phyloP scores from a whole-genome alignment of 108 stramenopile genomes.

The Poteriospumella lacustris region DNA sequence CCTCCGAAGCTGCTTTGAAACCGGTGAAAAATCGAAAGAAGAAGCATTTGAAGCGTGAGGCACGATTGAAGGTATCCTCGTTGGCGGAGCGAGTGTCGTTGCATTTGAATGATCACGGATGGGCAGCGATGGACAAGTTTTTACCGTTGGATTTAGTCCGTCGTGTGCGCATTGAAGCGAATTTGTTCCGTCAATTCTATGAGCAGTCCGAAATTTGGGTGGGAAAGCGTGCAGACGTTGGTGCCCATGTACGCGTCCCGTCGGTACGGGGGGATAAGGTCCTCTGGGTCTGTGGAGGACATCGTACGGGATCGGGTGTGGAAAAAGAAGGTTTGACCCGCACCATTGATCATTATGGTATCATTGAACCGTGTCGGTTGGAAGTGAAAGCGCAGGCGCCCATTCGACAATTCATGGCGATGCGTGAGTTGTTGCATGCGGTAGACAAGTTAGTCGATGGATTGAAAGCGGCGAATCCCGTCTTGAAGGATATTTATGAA shows the following conservation, averaged over 20 bases:
- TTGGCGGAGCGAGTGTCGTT: too few relatives aligned
- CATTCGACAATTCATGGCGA: slow-evolving; percentile 21
- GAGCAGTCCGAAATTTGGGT: slow-evolving; percentile 42
- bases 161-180: slow-evolving; percentile 5
- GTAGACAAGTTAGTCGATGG: slow-evolving; percentile 31
- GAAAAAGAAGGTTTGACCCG: background rate
- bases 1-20: background rate
- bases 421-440: slow-evolving; percentile 20
- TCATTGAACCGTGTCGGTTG: slow-evolving; percentile 35
- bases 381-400: slow-evolving; percentile 19
- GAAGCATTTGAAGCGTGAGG: background rate
- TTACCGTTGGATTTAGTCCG: background rate
- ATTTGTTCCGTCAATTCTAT: slow-evolving; percentile 19
- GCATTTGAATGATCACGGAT: background rate
- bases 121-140: slow-evolving; percentile 9
- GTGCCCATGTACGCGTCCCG: slow-evolving; percentile 36
- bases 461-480: background rate
- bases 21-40: background rate
- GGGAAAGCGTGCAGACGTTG: slow-evolving; percentile 28
- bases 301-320: background rate
- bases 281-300: slow-evolving; percentile 43
- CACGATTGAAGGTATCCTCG: background rate
- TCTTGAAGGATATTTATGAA: background rate
- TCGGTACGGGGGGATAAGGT: slow-evolving; percentile 38
- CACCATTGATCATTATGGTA: background rate